Evolutionary conservation across 495 filamentous ascomycete species (phyloP), one percentile per base, ranked within the genome.

Genomic region (Aspergillus heteromorphus): DNA sequence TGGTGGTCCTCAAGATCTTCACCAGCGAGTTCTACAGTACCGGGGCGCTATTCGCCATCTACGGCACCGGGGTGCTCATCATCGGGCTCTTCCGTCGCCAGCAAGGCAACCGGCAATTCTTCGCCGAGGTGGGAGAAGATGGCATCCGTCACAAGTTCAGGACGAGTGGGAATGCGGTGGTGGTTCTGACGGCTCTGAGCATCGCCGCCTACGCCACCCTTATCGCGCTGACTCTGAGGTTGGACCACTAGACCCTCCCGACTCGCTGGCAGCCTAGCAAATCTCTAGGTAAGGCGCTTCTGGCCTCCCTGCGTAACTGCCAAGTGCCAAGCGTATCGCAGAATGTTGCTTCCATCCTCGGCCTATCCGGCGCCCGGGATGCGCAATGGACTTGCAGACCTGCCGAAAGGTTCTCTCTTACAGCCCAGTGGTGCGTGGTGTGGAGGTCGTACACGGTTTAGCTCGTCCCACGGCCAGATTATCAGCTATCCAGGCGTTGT

Each of bases 1-100:
- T 98, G 16, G 84, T 98, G 54, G 87, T 98, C 8, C 83, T 98
- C 48, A 95, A 92, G 73, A 95, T 98, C 69, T 97, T 97, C 76
- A 97, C 90, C 19, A 78, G 83, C 40, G 91, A 96, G 63, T 96
- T 97, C 79, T 97, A 96, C 72, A 80, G 84, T 58, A 92, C 96
- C 58, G 92, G 91, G 16, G 92, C 92, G 2, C 78, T 97, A 17
- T 96, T 96, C 64, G 91, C 92, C 6, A 84, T 89, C 30, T 97
- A 96, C 60, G 92, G 95, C 0, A 84, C 87, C 16, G 88, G 88
- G 13, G 81, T 98, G 13, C 71, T 97, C 61, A 74, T 88, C 6
- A 88, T 89, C 43, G 85, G 88, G 51, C 67, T 91, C 45, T 91
- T 90, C 65, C 79, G 93, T 14, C 82, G 95, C 54, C 86, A 90